These are phyloP conservation scores for Excoecaria agallocha DNA, from an alignment of 345 rosid genomes.

Conservation along the genomic window DNA sequence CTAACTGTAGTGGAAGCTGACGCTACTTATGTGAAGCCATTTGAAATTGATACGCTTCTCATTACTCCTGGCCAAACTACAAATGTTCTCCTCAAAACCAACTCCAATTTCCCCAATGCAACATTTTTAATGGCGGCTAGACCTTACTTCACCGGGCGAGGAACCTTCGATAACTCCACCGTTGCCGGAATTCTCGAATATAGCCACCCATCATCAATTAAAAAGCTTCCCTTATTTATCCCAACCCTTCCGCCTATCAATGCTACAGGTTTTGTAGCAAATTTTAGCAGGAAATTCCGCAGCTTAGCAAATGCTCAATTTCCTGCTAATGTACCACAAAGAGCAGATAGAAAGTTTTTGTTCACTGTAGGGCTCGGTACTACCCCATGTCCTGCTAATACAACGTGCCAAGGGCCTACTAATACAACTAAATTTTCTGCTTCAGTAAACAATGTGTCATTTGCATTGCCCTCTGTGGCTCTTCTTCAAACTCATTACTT, in stretches of 20 bases:
- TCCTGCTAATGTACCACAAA: conserved; percentile 29
- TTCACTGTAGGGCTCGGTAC: conserved; percentile 30
- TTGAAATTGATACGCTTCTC: conserved; percentile 17
- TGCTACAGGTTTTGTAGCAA: conserved; percentile 19
- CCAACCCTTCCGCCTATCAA: conserved; percentile 26
- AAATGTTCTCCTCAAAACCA: conserved; percentile 29
- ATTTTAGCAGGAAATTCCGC: conserved; percentile 22
- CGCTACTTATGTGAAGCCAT: conserved; percentile 27
- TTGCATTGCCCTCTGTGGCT: conserved; percentile 19
- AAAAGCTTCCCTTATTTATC: conserved; percentile 4
- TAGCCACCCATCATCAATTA: conserved; percentile 3
- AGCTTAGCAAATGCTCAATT: conserved; percentile 21
- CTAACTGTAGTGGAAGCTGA: conserved; percentile 26
- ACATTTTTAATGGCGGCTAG: conserved; percentile 25
- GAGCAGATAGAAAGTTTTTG: conserved; percentile 20
- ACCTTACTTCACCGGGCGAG: conserved; percentile 26
- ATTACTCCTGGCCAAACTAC: conserved; percentile 32
- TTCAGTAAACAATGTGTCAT: conserved; percentile 24
- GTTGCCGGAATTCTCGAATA: conserved; percentile 21
- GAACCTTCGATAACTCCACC: conserved; percentile 27
- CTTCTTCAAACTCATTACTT: conserved; percentile 24
- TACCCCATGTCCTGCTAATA: conserved; percentile 20
- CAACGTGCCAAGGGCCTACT: conserved; percentile 30
- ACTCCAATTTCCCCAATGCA: conserved; percentile 24
- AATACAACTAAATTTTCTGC: conserved; percentile 29